Conservation (phyloP, 257 asterid genomes). For the Capsicum rhomboideum region DNA sequence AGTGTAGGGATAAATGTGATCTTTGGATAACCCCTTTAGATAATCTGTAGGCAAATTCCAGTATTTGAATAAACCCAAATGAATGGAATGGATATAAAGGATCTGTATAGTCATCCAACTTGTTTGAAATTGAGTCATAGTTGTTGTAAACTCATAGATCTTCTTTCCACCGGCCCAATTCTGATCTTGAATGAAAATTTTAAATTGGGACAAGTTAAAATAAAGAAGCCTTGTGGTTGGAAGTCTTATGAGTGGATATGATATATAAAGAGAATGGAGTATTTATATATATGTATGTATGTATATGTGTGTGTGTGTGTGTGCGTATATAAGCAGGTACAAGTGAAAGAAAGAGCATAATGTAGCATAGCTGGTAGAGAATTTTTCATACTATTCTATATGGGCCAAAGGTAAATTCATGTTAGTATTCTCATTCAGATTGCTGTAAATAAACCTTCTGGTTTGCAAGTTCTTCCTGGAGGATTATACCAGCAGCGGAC, state of each 20-base stretch:
- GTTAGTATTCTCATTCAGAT: slow-evolving; percentile 38
- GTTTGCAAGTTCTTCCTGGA: slow-evolving; percentile 96
- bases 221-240: not conserved
- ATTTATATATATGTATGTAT: not conserved
- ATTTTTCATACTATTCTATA: not conserved
- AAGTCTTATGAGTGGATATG: not conserved
- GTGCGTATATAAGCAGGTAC: not conserved
- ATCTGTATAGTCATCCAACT: not conserved
- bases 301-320: not conserved
- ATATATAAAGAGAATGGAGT: not conserved
- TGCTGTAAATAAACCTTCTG: slow-evolving; percentile 82
- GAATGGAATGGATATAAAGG: not conserved
- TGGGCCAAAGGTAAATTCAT: not conserved
- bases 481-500: slow-evolving; percentile 96
- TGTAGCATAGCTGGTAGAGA: not conserved
- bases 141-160: not conserved
- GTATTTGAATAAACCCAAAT: not conserved
- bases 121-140: not conserved
- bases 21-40: not conserved
- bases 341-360: not conserved
- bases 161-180: not conserved
- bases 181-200: not conserved
- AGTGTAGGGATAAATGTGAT: not conserved
- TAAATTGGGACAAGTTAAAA: not conserved
- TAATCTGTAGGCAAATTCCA: not conserved